phyloP scores from a whole-genome alignment of 78 protist species.

The Parvularia atlantis region DNA sequence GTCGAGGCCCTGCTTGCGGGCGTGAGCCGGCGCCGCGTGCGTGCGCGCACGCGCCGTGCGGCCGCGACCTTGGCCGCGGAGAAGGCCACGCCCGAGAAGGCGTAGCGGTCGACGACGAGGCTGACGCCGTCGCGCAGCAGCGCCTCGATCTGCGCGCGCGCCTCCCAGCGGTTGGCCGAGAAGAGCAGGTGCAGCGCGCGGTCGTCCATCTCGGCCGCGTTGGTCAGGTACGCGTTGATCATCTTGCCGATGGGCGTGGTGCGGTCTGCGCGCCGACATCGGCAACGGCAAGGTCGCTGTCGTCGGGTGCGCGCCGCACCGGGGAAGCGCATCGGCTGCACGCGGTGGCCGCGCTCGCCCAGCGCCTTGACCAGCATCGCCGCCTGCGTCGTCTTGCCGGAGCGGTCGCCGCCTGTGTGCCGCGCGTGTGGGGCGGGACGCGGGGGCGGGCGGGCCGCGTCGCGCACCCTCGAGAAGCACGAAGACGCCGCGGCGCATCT shows the following conservation, averaged over 20 bases:
- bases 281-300: no score
- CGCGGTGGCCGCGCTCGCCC: no score
- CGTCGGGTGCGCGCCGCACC: no score
- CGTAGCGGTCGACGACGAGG: slow-evolving; percentile 73
- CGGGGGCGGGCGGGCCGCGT: no score
- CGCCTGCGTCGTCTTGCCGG: no score
- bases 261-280: slow-evolving; percentile 33
- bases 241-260: slow-evolving; percentile 60
- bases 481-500: no score
- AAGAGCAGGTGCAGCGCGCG: slow-evolving; percentile 71
- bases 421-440: no score
- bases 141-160: not conserved
- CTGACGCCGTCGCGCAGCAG: slow-evolving; percentile 44
- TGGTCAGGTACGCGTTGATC: slow-evolving; percentile 63
- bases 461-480: no score
- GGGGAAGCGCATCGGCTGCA: no score
- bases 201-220: slow-evolving; percentile 50
- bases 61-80: slow-evolving; percentile 61
- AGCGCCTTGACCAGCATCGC: no score
- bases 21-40: not conserved
- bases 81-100: slow-evolving; percentile 80
- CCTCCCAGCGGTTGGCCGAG: slow-evolving; percentile 80
- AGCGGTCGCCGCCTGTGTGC: no score
- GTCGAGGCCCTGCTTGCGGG: slow-evolving; percentile 35
- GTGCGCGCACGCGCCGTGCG: not conserved